phyloP scores from a whole-genome alignment of 2,329 filamentous ascomycete species.

The Beauveria sp. region DNA sequence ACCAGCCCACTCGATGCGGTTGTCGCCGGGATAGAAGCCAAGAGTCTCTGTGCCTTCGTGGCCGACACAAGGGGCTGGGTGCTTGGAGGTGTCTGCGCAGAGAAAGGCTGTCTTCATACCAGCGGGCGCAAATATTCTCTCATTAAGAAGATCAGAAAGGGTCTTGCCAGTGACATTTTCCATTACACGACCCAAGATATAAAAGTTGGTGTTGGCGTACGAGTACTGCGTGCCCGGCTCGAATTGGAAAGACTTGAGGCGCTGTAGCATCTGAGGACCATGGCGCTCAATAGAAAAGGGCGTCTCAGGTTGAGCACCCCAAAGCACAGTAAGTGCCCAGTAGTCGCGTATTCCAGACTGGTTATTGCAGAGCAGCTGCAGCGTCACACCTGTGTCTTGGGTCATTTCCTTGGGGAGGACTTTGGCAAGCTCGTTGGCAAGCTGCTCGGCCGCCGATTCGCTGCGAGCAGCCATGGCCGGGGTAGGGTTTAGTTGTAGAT shows the following conservation, averaged over 20 bases:
- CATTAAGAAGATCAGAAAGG: conserved; percentile 26
- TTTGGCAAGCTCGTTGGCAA: conserved; percentile 21
- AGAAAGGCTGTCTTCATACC: conserved; percentile 34
- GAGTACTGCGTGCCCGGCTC: conserved; percentile 33
- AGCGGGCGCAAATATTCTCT: conserved; percentile 32
- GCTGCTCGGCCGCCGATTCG: conserved; percentile 19
- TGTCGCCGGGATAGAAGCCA: conserved; percentile 29
- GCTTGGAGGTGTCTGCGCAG: conserved; percentile 27
- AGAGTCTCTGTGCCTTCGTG: conserved; percentile 33
- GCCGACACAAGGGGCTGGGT: conserved; percentile 34
- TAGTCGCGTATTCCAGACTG: conserved; percentile 38
- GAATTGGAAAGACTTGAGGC: conserved; percentile 32
- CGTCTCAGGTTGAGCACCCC: conserved; percentile 32
- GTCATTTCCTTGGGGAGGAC: conserved; percentile 17
- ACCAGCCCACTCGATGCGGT: conserved; percentile 38
- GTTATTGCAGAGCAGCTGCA: conserved; percentile 31
- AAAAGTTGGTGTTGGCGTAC: conserved; percentile 38
- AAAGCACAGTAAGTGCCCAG: conserved; percentile 35
- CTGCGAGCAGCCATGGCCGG: conserved; percentile 21
- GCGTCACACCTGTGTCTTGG: conserved; percentile 23
- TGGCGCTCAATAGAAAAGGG: conserved; percentile 29
- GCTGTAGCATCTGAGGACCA: conserved; percentile 21
- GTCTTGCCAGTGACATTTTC: conserved; percentile 29
- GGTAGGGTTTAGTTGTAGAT: conserved; percentile 24
- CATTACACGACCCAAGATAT: conserved; percentile 28